Evolutionary conservation across 768 basidiomycete genomes (phyloP).

Genomic region (Dacryopinax spathularia): DNA sequence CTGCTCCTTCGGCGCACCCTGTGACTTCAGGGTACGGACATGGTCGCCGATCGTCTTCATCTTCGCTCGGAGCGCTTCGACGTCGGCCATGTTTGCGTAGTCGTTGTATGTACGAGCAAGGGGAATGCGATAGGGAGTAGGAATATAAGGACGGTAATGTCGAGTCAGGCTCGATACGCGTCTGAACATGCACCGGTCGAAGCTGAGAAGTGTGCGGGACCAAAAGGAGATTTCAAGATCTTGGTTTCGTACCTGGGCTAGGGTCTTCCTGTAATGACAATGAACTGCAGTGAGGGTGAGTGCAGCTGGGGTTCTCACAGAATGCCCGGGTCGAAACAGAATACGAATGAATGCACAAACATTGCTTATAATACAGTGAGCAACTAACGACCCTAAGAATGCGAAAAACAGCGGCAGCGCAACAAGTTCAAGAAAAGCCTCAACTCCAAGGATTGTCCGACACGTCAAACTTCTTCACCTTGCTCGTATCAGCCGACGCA

Average conservation of each 20-base stretch:
- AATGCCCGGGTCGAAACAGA: no score
- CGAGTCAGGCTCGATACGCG: neutral
- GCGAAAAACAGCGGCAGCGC: neutral
- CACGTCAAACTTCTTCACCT: neutral
- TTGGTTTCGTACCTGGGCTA: no score
- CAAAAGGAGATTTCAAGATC: neutral
- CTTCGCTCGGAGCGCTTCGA: slow-evolving; percentile 10
- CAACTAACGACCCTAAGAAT: neutral
- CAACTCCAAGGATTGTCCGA: slow-evolving; percentile 9
- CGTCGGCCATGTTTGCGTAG: neutral
- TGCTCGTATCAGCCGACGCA: neutral
- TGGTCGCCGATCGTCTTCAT: slow-evolving; percentile 9
- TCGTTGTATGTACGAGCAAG: neutral
- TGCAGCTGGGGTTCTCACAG: no score
- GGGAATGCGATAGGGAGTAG: neutral
- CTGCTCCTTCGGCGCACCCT: slow-evolving; percentile 35
- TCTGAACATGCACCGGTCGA: neutral
- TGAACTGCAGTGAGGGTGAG: no score
- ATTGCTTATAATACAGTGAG: slow-evolving; percentile 1
- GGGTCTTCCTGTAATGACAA: no score
- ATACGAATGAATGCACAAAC: no score
- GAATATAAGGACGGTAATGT: neutral
- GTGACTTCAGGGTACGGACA: slow-evolving; percentile 15
- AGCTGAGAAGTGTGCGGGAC: neutral
- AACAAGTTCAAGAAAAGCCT: neutral